These are phyloP conservation scores for Stephania japonica DNA, from an alignment of 164 flowering plant species.

Conservation along the genomic window DNA sequence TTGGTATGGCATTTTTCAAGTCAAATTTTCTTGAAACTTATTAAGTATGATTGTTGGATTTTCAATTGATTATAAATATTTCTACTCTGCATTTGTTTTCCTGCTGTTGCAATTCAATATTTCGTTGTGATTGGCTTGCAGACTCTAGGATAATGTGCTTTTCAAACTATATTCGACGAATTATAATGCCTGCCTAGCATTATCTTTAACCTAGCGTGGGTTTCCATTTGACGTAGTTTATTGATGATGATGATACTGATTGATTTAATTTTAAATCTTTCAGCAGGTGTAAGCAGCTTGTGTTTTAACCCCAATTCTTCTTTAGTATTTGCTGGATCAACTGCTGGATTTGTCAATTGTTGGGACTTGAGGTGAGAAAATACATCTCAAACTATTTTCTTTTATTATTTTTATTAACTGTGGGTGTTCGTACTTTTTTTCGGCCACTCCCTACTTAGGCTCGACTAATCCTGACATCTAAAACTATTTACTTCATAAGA, in stretches of 20 bases:
- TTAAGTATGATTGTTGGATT: too few relatives aligned
- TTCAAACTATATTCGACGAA: neutral
- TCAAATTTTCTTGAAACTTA: too few relatives aligned
- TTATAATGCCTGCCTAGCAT: neutral
- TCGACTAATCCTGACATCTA: too few relatives aligned
- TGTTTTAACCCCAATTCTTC: constrained; percentile 60
- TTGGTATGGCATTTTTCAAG: too few relatives aligned
- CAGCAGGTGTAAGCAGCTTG: constrained; percentile 57
- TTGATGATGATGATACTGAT: neutral
- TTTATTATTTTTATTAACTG: too few relatives aligned
- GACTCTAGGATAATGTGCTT: neutral
- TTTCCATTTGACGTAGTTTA: neutral
- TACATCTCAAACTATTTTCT: neutral
- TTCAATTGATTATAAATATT: too few relatives aligned
- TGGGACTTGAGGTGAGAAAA: constrained; percentile 81
- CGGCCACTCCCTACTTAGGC: too few relatives aligned
- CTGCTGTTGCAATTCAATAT: neutral
- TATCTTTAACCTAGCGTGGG: neutral
- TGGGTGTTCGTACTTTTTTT: too few relatives aligned
- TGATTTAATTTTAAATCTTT: constrained; percentile 4
- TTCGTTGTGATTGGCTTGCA: neutral
- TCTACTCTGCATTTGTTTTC: too few relatives aligned
- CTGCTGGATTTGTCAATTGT: constrained; percentile 58
- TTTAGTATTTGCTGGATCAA: constrained; percentile 68
- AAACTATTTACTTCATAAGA: neutral